These are phyloP conservation scores for Dryadomyces sulphureus DNA, from an alignment of 2,329 filamentous ascomycete species.

Conservation along the genomic window DNA sequence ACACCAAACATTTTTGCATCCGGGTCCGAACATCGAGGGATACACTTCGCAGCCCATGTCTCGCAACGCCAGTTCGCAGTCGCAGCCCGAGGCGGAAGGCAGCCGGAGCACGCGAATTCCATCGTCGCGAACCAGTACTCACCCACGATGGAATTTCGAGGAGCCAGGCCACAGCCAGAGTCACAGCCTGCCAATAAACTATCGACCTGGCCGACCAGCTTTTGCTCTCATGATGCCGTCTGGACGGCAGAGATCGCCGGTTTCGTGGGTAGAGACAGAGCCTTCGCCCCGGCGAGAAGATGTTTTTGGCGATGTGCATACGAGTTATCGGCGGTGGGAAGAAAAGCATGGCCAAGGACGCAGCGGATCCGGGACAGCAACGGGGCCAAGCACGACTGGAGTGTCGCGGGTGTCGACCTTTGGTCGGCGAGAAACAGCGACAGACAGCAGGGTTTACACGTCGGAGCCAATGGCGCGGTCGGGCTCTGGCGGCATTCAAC, in stretches of 20 bases:
- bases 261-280: slow-evolving; percentile 29
- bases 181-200: neutral
- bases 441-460: neutral
- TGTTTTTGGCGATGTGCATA: slow-evolving; percentile 16
- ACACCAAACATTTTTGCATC: slow-evolving; percentile 2
- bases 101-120: neutral
- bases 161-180: neutral
- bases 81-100: slow-evolving; percentile 9
- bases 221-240: slow-evolving; percentile 11
- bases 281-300: slow-evolving; percentile 22
- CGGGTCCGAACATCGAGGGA: slow-evolving; percentile 14
- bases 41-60: slow-evolving; percentile 37
- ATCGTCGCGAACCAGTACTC: neutral
- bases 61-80: slow-evolving; percentile 27
- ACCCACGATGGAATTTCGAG: neutral
- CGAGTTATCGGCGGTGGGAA: slow-evolving; percentile 16
- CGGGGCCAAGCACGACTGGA: neutral
- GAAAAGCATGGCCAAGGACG: slow-evolving; percentile 11
- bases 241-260: slow-evolving; percentile 10
- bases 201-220: neutral
- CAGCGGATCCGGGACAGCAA: no score
- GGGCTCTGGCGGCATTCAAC: slow-evolving; percentile 12
- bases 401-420: neutral
- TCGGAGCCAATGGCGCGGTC: slow-evolving; percentile 13
- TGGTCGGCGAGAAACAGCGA: no score